phyloP scores from a whole-genome alignment of 805 yeast genomes.

The Sugiyamaella mastotermitis region DNA sequence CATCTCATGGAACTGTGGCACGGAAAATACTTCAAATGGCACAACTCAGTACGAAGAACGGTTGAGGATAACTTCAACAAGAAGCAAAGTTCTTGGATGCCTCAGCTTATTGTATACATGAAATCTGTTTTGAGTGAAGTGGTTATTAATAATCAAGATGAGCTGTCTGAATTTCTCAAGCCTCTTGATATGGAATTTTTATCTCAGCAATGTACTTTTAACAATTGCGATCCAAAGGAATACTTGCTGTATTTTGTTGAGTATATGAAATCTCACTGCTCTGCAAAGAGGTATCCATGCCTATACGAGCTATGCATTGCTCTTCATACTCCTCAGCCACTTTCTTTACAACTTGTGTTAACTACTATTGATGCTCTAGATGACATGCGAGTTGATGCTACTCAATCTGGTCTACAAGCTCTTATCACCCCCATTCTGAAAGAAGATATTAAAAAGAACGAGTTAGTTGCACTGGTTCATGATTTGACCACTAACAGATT shows the following conservation, averaged over 20 bases:
- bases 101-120: constrained; percentile 11
- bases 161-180: constrained; percentile 6
- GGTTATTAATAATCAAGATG: constrained; percentile 7
- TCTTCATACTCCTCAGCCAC: not conserved
- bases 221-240: constrained; percentile 9
- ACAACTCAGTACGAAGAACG: not conserved
- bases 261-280: not conserved
- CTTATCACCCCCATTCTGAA: constrained; percentile 1
- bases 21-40: constrained; percentile 6
- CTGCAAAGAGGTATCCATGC: not conserved
- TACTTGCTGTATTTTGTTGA: constrained; percentile 9
- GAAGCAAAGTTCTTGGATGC: constrained; percentile 15
- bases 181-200: constrained; percentile 16
- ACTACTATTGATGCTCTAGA: constrained; percentile 6
- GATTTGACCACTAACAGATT: constrained; percentile 3
- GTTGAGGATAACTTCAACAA: constrained; percentile 2
- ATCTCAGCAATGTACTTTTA: constrained; percentile 14
- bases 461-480: constrained; percentile 8
- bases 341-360: not conserved
- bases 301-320: constrained; percentile 1
- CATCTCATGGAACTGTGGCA: constrained; percentile 8
- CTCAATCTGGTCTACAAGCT: constrained; percentile 2
- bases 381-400: constrained; percentile 9
- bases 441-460: constrained; percentile 9
- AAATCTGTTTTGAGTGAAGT: constrained; percentile 7